Evolutionary conservation across 2,329 filamentous ascomycete species (phyloP).

Genomic region (Aplosporella prunicola): DNA sequence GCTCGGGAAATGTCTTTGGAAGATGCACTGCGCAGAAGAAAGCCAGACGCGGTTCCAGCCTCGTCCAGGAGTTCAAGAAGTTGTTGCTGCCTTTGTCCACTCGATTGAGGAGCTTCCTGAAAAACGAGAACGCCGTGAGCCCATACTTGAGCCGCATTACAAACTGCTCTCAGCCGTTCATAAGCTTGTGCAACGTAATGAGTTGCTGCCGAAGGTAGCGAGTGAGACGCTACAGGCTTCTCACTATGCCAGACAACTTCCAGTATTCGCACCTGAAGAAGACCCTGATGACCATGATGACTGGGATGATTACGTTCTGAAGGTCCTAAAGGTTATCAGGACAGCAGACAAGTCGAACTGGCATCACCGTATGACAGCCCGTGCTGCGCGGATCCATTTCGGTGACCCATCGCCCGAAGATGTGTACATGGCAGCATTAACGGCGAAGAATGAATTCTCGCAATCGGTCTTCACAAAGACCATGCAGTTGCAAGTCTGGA

Average conservation of each 20-base stretch:
- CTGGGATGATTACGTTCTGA: constrained; percentile 54
- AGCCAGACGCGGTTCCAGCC: constrained; percentile 23
- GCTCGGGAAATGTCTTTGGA: constrained; percentile 63
- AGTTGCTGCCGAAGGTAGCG: constrained; percentile 38
- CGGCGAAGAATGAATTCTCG: constrained; percentile 69
- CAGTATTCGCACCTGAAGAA: constrained; percentile 23
- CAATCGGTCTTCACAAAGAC: constrained; percentile 87
- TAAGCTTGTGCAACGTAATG: constrained; percentile 58
- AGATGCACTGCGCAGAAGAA: constrained; percentile 50
- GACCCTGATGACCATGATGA: constrained; percentile 39
- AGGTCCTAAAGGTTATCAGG: constrained; percentile 50
- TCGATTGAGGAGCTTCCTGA: constrained; percentile 54
- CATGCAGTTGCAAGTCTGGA: constrained; percentile 92
- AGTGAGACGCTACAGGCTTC: constrained; percentile 43
- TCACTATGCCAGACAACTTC: constrained; percentile 45
- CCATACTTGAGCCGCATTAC: constrained; percentile 84
- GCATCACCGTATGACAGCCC: constrained; percentile 85
- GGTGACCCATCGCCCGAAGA: constrained; percentile 41
- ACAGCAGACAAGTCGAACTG: constrained; percentile 83
- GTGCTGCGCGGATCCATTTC: constrained; percentile 56
- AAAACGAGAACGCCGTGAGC: constrained; percentile 56
- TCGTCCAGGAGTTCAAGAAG: constrained; percentile 30
- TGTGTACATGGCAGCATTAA: constrained; percentile 41
- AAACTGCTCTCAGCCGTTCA: constrained; percentile 75
- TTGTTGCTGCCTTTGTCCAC: constrained; percentile 48